Percentiles rank a stretch among this genome's conserved stretches.
Conservation (phyloP, 495 filamentous ascomycete species). For the Jackrogersella minutella region DNA sequence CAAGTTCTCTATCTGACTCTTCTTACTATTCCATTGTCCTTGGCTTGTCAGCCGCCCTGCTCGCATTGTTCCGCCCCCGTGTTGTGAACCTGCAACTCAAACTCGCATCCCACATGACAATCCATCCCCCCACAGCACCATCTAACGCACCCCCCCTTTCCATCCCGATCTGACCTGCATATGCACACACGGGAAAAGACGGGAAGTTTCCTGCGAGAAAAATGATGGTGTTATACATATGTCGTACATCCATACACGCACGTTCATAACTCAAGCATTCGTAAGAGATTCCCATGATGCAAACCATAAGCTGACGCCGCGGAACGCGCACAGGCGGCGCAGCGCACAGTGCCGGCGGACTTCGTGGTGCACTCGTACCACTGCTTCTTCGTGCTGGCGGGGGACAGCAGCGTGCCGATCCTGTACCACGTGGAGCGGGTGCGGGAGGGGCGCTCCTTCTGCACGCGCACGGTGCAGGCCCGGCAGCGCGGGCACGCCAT, state of each 20-base stretch:
- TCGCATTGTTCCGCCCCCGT: not conserved
- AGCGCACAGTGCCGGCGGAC: constrained; percentile 78
- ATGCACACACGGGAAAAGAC: constrained; percentile 26
- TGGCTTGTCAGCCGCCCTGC: not conserved
- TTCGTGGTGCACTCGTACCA: constrained; percentile 95
- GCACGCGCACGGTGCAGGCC: constrained; percentile 95
- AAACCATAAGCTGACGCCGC: constrained; percentile 1
- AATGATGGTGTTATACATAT: too few species aligned
- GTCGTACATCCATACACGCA: not conserved
- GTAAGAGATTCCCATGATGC: not conserved
- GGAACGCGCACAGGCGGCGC: constrained; percentile 68
- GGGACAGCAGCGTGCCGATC: constrained; percentile 82
- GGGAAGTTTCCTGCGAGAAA: not conserved
- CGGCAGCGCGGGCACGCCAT: constrained; percentile 87
- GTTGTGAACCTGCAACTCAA: too few species aligned
- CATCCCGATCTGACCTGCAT: constrained; percentile 13
- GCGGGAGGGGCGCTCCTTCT: constrained; percentile 87
- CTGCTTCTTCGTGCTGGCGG: constrained; percentile 97
- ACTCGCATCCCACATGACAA: too few species aligned
- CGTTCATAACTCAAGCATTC: not conserved
- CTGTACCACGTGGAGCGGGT: constrained; percentile 91
- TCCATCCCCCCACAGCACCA: not conserved
- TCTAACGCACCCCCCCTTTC: too few species aligned
- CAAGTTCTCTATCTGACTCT: not conserved
- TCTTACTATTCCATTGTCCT: not conserved